Evolutionary conservation across 2,329 filamentous ascomycete genomes (phyloP).

Genomic region (Stemphylium beticola): DNA sequence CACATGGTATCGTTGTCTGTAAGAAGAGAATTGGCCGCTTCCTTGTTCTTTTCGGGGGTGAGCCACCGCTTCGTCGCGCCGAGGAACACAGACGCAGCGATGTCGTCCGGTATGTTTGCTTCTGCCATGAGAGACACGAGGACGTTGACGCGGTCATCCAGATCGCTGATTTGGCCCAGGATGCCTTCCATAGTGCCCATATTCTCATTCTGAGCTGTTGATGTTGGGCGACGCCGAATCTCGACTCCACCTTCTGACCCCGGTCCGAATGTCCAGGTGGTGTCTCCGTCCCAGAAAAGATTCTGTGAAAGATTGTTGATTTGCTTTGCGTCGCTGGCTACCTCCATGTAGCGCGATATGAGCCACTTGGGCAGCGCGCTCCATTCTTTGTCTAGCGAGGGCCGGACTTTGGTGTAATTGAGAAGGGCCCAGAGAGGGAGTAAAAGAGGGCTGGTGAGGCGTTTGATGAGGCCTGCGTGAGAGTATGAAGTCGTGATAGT

Average conservation of each 20-base stretch:
- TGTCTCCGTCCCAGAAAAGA: conserved; percentile 62
- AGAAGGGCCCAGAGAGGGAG: conserved; percentile 69
- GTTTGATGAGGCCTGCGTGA: conserved; percentile 68
- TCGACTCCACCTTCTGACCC: conserved; percentile 59
- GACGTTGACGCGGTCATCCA: conserved; percentile 35
- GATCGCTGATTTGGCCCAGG: conserved; percentile 62
- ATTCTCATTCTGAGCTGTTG: conserved; percentile 81
- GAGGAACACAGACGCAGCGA: conserved; percentile 66
- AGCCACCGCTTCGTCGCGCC: conserved; percentile 66
- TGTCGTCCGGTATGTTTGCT: conserved; percentile 61
- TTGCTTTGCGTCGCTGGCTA: conserved; percentile 61
- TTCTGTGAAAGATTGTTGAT: conserved; percentile 60
- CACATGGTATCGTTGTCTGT: conserved; percentile 37
- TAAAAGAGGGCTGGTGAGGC: conserved; percentile 65
- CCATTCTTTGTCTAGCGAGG: conserved; percentile 38
- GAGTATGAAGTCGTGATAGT: conserved; percentile 68
- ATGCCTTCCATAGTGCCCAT: conserved; percentile 65
- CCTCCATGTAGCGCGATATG: conserved; percentile 58
- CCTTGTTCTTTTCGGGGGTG: conserved; percentile 13
- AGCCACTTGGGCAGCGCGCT: conserved; percentile 27
- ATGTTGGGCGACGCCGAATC: conserved; percentile 67
- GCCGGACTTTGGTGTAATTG: conserved; percentile 55
- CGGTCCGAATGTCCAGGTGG: conserved; percentile 61
- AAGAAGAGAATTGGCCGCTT: conserved; percentile 25
- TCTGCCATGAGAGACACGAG: conserved; percentile 51